Evolutionary conservation across 495 filamentous ascomycete genomes (phyloP), one percentile per base, ranked within the genome.

Genomic region (Penicillium atrosanguineum): DNA sequence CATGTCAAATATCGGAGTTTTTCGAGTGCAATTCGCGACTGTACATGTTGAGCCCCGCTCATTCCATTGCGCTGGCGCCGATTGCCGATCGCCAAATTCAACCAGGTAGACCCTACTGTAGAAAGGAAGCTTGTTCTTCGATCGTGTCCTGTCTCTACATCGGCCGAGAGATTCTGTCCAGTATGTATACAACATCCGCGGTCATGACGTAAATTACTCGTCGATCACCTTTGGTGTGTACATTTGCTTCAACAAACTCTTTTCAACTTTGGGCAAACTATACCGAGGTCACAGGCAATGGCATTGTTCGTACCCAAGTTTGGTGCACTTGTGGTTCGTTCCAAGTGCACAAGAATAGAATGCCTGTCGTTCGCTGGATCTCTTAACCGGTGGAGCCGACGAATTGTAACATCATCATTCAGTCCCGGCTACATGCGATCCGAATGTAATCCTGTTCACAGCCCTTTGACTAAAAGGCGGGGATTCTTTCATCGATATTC

Each of bases 311-410:
- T 53, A 53, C 29, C 50, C 51, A 19, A 42, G 20, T 16, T n/a
- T n/a, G 19, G 50, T 18, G 15, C 34, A 42, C 6, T 20, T 42
- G 7, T 47, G 54, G 54, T 52, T 56, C 54, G 37, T 23, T 20
- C 53, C 53, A 46, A 23, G 23, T 19, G 44, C 20, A 34, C 43
- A 44, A 56, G 52, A 56, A 56, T 56, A 56, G 48, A 56, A 51
- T 19, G 54, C 3, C 5, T 14, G 53, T 47, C 34, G 54, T 56
- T 56, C 48, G 54, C 43, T 41, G 48, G 48, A 21, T 12, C 37
- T 21, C 41, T 19, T n/a, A 14, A 6, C 43, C 42, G 48, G 48
- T 18, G 37, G 39, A 31, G 38, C 46, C 28, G 31, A 31, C 25
- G 34, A 48, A 14, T 23, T 48, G 21, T 48, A 26, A 41, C 44